Conservation (phyloP, 2,329 filamentous ascomycete genomes). For the Trichoderma atroviride region DNA sequence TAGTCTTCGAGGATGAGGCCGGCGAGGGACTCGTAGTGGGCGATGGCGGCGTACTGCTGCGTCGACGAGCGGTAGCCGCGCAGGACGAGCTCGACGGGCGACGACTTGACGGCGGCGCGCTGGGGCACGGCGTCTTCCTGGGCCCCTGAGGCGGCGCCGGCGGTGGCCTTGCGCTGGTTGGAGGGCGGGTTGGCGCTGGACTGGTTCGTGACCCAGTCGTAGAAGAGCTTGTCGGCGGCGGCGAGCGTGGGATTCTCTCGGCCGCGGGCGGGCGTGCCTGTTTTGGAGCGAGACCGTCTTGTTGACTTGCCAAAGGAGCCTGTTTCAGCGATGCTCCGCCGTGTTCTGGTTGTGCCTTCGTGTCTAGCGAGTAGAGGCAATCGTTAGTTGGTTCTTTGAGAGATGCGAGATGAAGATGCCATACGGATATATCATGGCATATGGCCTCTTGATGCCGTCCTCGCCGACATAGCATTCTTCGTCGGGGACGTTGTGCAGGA, state of each 20-base stretch:
- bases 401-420: slow-evolving; percentile 34
- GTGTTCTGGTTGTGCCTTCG: slow-evolving; percentile 50
- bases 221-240: slow-evolving; percentile 64
- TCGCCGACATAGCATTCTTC: slow-evolving; percentile 68
- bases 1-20: slow-evolving; percentile 93
- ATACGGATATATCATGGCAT: slow-evolving; percentile 68
- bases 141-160: slow-evolving; percentile 40
- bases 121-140: slow-evolving; percentile 46
- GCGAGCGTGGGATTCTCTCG: slow-evolving; percentile 64
- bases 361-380: slow-evolving; percentile 39
- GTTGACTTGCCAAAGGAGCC: slow-evolving; percentile 70
- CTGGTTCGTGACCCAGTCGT: slow-evolving; percentile 58
- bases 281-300: slow-evolving; percentile 63
- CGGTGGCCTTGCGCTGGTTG: slow-evolving; percentile 42
- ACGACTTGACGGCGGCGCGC: slow-evolving; percentile 41
- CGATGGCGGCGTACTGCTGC: slow-evolving; percentile 82
- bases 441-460: slow-evolving; percentile 66
- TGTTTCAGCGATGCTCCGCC: slow-evolving; percentile 60
- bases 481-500: slow-evolving; percentile 69
- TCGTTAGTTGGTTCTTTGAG: not conserved
- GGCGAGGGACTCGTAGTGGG: slow-evolving; percentile 84
- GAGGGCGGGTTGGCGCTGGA: slow-evolving; percentile 34
- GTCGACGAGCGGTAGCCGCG: slow-evolving; percentile 72
- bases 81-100: slow-evolving; percentile 75
- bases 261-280: slow-evolving; percentile 57